These are phyloP conservation scores for Drosera capensis DNA, from an alignment of 148 eudicot species.

Conservation along the genomic window DNA sequence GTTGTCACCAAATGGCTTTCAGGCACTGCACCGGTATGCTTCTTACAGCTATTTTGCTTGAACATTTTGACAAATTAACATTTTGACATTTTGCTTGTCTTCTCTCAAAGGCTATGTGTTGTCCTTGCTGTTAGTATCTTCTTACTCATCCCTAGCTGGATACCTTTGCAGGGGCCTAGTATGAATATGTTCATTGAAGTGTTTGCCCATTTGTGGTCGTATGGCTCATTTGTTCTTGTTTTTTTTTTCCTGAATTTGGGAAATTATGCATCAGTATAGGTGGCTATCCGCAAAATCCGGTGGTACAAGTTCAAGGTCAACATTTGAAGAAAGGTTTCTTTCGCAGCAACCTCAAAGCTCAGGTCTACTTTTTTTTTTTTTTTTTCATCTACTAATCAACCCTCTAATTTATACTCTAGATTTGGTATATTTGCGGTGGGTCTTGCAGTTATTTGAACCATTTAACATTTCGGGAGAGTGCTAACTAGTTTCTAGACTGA, in stretches of 20 bases:
- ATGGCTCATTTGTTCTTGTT: neutral
- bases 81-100: no score
- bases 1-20: constrained; percentile 98
- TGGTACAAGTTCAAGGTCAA: constrained; percentile 35
- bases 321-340: constrained; percentile 87
- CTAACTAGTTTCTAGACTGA: neutral
- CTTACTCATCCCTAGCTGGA: no score
- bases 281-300: constrained; percentile 91
- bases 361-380: constrained; percentile 26
- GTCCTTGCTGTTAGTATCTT: no score
- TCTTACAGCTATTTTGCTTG: constrained; percentile 4
- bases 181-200: neutral
- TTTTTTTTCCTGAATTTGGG: constrained; percentile 2
- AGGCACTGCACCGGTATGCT: constrained; percentile 78
- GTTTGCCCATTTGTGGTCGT: neutral
- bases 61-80: no score
- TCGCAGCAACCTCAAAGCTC: constrained; percentile 81
- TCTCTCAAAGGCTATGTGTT: no score
- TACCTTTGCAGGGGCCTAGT: no score
- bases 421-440: no score
- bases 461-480: neutral
- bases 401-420: neutral
- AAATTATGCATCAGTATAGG: constrained; percentile 64
- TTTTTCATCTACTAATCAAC: neutral
- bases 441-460: no score